These are phyloP conservation scores for Suillus fuscotomentosus DNA, from an alignment of 768 basidiomycete genomes.

Conservation along the genomic window DNA sequence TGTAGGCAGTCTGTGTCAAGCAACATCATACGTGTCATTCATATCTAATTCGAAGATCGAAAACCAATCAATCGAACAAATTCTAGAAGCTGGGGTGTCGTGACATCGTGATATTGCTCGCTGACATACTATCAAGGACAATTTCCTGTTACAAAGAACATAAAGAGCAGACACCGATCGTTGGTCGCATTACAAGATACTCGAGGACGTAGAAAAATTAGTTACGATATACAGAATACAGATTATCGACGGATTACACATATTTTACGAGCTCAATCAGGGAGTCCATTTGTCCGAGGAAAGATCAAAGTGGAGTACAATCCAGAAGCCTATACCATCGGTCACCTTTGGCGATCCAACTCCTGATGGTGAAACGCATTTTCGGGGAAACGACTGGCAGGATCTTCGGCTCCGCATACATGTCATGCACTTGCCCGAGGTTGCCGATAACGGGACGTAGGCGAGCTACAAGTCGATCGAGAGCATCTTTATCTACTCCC, in stretches of 20 bases:
- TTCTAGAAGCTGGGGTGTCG: background rate
- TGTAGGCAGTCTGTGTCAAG: too few species aligned
- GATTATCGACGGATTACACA: background rate
- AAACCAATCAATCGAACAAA: too few species aligned
- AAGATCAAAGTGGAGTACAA: slow-evolving; percentile 11
- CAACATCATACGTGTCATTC: too few species aligned
- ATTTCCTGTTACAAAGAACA: background rate
- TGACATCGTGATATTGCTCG: too few species aligned
- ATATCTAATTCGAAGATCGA: too few species aligned
- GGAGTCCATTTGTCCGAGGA: background rate
- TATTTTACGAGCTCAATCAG: background rate
- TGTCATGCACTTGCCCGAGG: slow-evolving; percentile 39
- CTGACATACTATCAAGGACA: background rate
- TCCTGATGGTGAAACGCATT: slow-evolving; percentile 29
- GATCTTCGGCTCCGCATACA: slow-evolving; percentile 21
- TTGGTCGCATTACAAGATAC: background rate
- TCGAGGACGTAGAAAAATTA: background rate
- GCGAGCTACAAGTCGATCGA: slow-evolving; percentile 36
- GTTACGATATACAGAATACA: background rate
- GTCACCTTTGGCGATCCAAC: slow-evolving; percentile 23
- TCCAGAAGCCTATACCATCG: slow-evolving; percentile 24
- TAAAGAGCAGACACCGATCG: background rate
- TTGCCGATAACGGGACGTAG: slow-evolving; percentile 49
- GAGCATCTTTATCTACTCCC: slow-evolving; percentile 36
- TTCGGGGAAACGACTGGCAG: slow-evolving; percentile 21